A percentile compares a stretch with the other conserved stretches of the same genome.
phyloP scores from a whole-genome alignment of 106 monocot genomes.

The Acorus gramineus region DNA sequence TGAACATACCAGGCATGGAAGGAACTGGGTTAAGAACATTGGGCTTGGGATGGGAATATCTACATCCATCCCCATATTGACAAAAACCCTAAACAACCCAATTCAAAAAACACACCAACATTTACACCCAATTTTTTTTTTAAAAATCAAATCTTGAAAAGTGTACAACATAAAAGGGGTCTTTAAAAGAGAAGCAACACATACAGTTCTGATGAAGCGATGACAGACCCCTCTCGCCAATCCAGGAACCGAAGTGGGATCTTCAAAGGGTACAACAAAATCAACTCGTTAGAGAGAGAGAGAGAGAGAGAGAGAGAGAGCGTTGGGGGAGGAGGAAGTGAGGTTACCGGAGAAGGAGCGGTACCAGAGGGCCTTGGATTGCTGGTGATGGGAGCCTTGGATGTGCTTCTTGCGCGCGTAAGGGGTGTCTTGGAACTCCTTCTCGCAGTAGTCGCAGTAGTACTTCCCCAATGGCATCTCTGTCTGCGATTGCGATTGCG shows the following conservation, averaged over 20 bases:
- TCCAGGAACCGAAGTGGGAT: background rate
- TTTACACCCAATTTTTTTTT: background rate
- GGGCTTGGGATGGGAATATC: slow-evolving; percentile 48
- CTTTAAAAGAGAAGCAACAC: background rate
- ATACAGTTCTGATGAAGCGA: slow-evolving; percentile 70
- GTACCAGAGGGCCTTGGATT: slow-evolving; percentile 67
- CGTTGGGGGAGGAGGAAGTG: too few species aligned
- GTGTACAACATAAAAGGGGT: background rate
- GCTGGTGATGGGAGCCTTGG: slow-evolving; percentile 59
- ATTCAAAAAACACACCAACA: background rate
- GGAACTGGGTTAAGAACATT: slow-evolving; percentile 2
- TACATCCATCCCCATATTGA: slow-evolving; percentile 56
- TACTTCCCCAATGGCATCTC: slow-evolving; percentile 67
- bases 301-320: background rate
- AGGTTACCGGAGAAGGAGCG: slow-evolving; percentile 37
- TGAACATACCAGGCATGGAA: slow-evolving; percentile 16
- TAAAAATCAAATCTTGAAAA: background rate
- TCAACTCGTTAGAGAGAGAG: background rate
- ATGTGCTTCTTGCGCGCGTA: slow-evolving; percentile 68
- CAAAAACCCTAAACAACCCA: slow-evolving; percentile 36
- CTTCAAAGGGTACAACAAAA: background rate
- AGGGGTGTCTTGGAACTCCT: slow-evolving; percentile 82
- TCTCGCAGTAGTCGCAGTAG: slow-evolving; percentile 93
- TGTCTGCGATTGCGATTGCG: too few species aligned
- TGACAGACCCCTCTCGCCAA: slow-evolving; percentile 51